Percentiles rank a stretch among this genome's conserved stretches.
Evolutionary conservation across 257 asterid genomes (phyloP).

Genomic region (Linderniella brevidens): DNA sequence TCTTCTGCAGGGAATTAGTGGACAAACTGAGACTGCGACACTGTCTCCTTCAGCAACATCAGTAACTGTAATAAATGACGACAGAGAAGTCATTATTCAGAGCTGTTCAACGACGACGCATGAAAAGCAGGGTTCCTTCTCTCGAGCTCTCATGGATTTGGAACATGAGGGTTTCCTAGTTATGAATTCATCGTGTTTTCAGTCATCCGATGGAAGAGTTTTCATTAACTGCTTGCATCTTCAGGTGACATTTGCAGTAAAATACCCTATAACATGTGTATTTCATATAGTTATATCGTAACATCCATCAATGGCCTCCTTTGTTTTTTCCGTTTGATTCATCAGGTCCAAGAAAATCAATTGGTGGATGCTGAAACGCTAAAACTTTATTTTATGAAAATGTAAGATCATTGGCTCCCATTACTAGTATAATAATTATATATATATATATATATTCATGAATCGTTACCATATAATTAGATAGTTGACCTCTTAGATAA

Average conservation of each 20-base stretch:
- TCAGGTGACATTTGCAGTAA: constrained; percentile 22
- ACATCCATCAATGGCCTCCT: too few relatives aligned
- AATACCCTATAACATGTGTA: too few relatives aligned
- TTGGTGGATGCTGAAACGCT: constrained; percentile 22
- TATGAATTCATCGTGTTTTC: constrained; percentile 21
- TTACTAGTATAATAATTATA: too few relatives aligned
- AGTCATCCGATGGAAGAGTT: constrained; percentile 21
- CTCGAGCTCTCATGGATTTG: constrained; percentile 13
- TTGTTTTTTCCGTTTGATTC: constrained; percentile 1
- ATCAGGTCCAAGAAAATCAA: constrained; percentile 23
- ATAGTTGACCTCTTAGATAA: too few relatives aligned
- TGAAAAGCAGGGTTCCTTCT: constrained; percentile 6
- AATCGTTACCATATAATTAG: too few relatives aligned
- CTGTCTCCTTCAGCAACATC: constrained; percentile 11
- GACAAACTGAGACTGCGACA: not conserved
- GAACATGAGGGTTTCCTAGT: constrained; percentile 31
- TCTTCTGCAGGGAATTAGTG: not conserved
- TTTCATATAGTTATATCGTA: too few relatives aligned
- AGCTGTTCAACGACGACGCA: constrained; percentile 16
- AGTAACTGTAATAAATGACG: constrained; percentile 14
- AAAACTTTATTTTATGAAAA: constrained; percentile 3
- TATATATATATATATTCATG: too few relatives aligned
- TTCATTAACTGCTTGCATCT: constrained; percentile 34
- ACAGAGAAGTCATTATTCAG: constrained; percentile 24
- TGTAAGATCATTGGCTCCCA: too few relatives aligned